Conservation (phyloP, 163 green algal genomes). For the Scenedesmus sp. region DNA sequence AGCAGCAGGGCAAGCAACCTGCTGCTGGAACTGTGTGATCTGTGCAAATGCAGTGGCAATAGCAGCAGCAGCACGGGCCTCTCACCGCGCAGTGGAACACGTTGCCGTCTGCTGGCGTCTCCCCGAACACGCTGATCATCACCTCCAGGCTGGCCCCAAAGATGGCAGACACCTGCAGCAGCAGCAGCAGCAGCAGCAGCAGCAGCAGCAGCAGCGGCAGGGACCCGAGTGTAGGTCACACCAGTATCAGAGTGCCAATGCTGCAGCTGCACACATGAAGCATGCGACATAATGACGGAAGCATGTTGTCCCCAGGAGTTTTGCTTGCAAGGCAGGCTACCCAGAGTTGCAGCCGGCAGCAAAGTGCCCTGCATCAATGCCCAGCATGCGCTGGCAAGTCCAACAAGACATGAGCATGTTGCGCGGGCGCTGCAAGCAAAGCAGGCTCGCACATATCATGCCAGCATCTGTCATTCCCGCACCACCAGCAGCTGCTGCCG, state of each 20-base stretch:
- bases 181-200: neutral
- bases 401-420: neutral
- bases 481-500: neutral
- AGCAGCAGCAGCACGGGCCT: neutral
- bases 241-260: neutral
- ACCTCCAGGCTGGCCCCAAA: slow-evolving; percentile 87
- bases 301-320: no score
- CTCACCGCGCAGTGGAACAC: slow-evolving; percentile 31
- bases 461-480: no score
- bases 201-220: neutral
- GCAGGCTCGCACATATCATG: no score
- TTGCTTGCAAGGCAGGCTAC: no score
- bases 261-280: neutral
- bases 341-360: no score
- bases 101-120: slow-evolving; percentile 55
- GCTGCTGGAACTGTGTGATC: no score
- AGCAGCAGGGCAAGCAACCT: no score
- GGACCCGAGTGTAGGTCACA: neutral
- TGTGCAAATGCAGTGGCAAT: neutral
- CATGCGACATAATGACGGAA: no score
- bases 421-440: neutral
- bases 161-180: slow-evolving; percentile 81
- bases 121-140: slow-evolving; percentile 83
- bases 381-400: no score
- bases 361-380: no score